Evolutionary conservation across 2,329 filamentous ascomycete genomes (phyloP).

Genomic region (Colletotrichum lini): DNA sequence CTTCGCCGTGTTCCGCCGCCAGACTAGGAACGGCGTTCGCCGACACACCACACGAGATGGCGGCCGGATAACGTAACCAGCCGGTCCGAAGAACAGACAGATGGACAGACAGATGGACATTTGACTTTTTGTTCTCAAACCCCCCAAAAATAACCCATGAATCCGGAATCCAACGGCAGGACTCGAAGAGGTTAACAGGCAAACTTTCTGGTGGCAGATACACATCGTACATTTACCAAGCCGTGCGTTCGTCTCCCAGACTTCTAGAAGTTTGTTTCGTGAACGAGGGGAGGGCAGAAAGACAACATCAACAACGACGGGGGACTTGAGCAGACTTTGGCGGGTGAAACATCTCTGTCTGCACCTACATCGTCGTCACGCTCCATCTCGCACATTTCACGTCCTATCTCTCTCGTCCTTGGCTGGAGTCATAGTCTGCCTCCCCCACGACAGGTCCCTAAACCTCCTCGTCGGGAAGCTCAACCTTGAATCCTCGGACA

Average conservation of each 20-base stretch:
- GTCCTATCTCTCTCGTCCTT: no score
- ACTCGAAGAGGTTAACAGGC: conserved; percentile 6
- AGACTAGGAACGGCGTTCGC: conserved; percentile 29
- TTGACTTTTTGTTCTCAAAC: not conserved
- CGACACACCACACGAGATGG: conserved; percentile 12
- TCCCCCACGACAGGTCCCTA: no score
- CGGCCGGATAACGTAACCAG: conserved; percentile 34
- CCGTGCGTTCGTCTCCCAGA: conserved; percentile 33
- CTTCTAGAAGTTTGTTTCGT: conserved; percentile 40
- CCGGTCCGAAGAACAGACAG: conserved; percentile 7
- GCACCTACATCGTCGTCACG: conserved; percentile 2
- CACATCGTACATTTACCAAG: conserved; percentile 8
- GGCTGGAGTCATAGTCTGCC: no score
- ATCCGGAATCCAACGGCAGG: not conserved
- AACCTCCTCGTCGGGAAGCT: no score
- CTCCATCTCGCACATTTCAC: conserved; percentile 2
- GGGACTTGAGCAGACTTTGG: conserved; percentile 34
- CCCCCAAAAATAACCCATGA: not conserved
- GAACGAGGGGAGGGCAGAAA: conserved; percentile 26
- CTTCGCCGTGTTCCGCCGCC: conserved; percentile 35
- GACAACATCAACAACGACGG: conserved; percentile 1
- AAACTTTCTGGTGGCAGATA: conserved; percentile 25
- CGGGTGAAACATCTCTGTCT: conserved; percentile 32
- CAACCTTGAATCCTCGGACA: not conserved
- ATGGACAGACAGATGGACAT: no score